Evolutionary conservation across 2,329 filamentous ascomycete species (phyloP), one percentile per base, ranked within the genome.

Genomic region (Aaosphaeria pasadenensis): DNA sequence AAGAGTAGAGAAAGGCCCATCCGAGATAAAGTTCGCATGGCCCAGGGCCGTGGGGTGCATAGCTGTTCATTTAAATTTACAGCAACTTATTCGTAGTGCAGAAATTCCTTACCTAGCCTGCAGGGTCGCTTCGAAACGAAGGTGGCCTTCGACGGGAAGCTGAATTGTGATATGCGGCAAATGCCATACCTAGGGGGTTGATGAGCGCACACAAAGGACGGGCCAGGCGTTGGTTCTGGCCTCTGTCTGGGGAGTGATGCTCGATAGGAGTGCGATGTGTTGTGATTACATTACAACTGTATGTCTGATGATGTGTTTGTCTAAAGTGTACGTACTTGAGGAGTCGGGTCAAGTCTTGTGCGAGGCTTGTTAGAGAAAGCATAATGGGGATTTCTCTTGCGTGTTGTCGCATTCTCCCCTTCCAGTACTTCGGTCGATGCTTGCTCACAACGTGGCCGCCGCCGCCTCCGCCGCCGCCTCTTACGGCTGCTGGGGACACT

Each of bases 361-460:
- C 17, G 17, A 24, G 17, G 17, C 17, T 24, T 24, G 17, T 24
- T 24, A 24, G 17, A 24, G 17, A 24, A 24, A 24, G 17, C 17
- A 24, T 24, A 24, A 24, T 24, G 17, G 17, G 17, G 17, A 24
- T 24, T 24, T 24, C 17, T 3, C 17, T 24, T 24, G 17, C 17
- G 17, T 24, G 17, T 24, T 24, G 17, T 24, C 17, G 47, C 42
- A 43, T 49, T 45, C 51, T 24, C 17, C 17, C 30, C 38, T 42
- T 45, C 45, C 41, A 42, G 39, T 24, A 43, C 47, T 39, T 39
- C 51, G 55, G 54, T 47, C 47, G 51, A 44, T 48, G 56, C 57
- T 59, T 59, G 62, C 60, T 67, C 57, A 60, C 48, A 63, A 61
- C 60, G 62, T 63, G 59, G 63, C 48, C 60, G 64, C 62, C 60